A percentile compares a stretch with the other conserved stretches of the same genome.
phyloP scores from a whole-genome alignment of 202 grass and related monocot genomes.

The Miscanthus sacchariflorus region DNA sequence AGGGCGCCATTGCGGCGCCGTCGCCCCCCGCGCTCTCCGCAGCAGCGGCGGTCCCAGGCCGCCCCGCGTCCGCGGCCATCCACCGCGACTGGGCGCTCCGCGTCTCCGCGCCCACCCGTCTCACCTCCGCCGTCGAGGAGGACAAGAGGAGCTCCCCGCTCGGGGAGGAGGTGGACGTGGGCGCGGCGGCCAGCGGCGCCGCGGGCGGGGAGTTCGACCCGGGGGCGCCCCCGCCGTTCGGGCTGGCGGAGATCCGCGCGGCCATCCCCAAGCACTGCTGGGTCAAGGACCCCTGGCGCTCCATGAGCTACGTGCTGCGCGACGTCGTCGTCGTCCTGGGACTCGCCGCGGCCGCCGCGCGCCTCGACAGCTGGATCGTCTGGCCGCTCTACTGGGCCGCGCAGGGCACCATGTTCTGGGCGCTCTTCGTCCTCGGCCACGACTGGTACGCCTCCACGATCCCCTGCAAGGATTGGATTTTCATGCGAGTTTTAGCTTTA shows the following conservation, averaged over 20 bases:
- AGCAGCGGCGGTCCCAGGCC: slow-evolving; percentile 1
- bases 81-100: slow-evolving; percentile 78
- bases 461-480: neutral
- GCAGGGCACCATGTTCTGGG: slow-evolving; percentile 99
- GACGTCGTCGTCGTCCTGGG: slow-evolving; percentile 82
- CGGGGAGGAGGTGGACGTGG: neutral
- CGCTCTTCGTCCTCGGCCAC: slow-evolving; percentile 95
- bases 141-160: neutral
- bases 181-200: neutral
- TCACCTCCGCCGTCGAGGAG: slow-evolving; percentile 61
- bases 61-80: slow-evolving; percentile 48
- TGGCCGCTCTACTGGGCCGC: slow-evolving; percentile 99
- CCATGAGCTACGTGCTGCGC: slow-evolving; percentile 89
- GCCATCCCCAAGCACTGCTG: slow-evolving; percentile 99
- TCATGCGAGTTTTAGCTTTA: slow-evolving; percentile 22
- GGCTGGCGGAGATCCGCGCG: slow-evolving; percentile 86
- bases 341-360: slow-evolving; percentile 80
- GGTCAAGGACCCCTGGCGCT: slow-evolving; percentile 90
- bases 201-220: slow-evolving; percentile 58
- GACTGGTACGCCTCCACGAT: slow-evolving; percentile 69
- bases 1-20: slow-evolving; percentile 57
- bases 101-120: slow-evolving; percentile 70
- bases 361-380: slow-evolving; percentile 77
- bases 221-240: slow-evolving; percentile 79
- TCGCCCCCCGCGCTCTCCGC: slow-evolving; percentile 39